Evolutionary conservation across 768 basidiomycete genomes (phyloP).

Genomic region (Rhizopogon rudus): DNA sequence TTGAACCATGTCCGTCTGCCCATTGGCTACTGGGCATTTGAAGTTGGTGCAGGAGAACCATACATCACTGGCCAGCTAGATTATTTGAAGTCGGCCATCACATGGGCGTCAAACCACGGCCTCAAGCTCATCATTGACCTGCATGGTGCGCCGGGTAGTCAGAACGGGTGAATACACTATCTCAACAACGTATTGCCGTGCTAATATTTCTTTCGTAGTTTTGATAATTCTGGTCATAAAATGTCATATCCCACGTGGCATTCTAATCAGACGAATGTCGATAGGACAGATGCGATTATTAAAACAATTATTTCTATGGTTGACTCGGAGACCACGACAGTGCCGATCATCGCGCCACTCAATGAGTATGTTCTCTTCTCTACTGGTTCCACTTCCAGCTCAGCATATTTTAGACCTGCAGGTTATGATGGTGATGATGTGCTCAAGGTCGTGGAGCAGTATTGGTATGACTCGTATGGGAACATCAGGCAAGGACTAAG

Average conservation of each 20-base stretch:
- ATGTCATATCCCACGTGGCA: constrained; percentile 56
- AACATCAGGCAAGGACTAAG: constrained; percentile 38
- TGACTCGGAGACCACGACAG: constrained; percentile 46
- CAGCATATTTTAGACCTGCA: constrained; percentile 30
- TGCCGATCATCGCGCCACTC: constrained; percentile 62
- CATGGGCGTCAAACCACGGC: constrained; percentile 32
- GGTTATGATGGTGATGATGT: constrained; percentile 44
- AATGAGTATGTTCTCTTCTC: constrained; percentile 41
- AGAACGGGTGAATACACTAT: constrained; percentile 38
- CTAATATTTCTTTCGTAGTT: constrained; percentile 35
- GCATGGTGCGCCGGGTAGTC: constrained; percentile 48
- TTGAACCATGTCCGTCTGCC: constrained; percentile 64
- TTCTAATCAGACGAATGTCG: constrained; percentile 34
- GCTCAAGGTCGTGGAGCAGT: constrained; percentile 42
- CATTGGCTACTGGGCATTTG: constrained; percentile 49
- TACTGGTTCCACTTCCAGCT: neutral
- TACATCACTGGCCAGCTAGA: constrained; percentile 39
- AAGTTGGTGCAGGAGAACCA: constrained; percentile 33
- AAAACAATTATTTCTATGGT: constrained; percentile 54
- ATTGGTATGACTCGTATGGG: constrained; percentile 56
- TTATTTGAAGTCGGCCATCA: constrained; percentile 41
- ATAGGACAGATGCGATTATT: constrained; percentile 45
- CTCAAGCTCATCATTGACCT: constrained; percentile 51
- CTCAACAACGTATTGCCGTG: neutral
- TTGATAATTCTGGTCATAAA: constrained; percentile 72